Percentiles rank a stretch among this genome's conserved stretches.
These are phyloP conservation scores for Schizopora paradoxa DNA, from an alignment of 1,284 basidiomycete genomes.

Conservation along the genomic window DNA sequence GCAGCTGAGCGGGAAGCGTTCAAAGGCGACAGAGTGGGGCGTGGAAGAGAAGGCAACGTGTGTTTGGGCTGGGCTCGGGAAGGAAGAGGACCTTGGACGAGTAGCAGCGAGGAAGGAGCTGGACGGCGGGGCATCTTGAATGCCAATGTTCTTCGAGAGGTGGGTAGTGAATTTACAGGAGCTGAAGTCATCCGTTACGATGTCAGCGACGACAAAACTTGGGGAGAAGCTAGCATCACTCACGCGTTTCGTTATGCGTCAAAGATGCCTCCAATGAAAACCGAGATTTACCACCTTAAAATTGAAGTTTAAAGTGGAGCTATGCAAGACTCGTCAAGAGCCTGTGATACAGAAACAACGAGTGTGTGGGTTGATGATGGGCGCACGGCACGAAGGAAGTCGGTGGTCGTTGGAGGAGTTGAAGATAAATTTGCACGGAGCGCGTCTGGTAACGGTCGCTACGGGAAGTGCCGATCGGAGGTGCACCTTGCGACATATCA, in stretches of 20 bases:
- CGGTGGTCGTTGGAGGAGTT: too few relatives aligned
- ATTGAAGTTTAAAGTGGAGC: not conserved
- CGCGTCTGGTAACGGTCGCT: too few relatives aligned
- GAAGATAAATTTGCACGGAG: too few relatives aligned
- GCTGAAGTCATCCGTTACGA: not conserved
- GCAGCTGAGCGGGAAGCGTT: slow-evolving; percentile 27
- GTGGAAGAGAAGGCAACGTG: slow-evolving; percentile 49
- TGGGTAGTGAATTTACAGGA: not conserved
- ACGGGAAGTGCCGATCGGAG: too few relatives aligned
- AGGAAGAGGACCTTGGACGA: slow-evolving; percentile 53
- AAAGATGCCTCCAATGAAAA: not conserved
- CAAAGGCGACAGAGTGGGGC: slow-evolving; percentile 41
- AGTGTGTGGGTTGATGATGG: slow-evolving; percentile 1
- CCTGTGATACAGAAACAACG: not conserved
- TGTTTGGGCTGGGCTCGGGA: slow-evolving; percentile 49
- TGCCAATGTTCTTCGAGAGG: not conserved
- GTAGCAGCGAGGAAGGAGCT: slow-evolving; percentile 52
- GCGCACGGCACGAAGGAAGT: too few relatives aligned
- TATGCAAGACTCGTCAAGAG: not conserved
- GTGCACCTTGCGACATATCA: too few relatives aligned
- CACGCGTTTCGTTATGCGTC: not conserved
- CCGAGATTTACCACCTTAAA: not conserved
- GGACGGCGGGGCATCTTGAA: slow-evolving; percentile 50
- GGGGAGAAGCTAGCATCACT: not conserved
- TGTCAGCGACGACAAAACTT: not conserved